Evolutionary conservation across 2,329 filamentous ascomycete species (phyloP).

Genomic region (Colletotrichum higginsianum): DNA sequence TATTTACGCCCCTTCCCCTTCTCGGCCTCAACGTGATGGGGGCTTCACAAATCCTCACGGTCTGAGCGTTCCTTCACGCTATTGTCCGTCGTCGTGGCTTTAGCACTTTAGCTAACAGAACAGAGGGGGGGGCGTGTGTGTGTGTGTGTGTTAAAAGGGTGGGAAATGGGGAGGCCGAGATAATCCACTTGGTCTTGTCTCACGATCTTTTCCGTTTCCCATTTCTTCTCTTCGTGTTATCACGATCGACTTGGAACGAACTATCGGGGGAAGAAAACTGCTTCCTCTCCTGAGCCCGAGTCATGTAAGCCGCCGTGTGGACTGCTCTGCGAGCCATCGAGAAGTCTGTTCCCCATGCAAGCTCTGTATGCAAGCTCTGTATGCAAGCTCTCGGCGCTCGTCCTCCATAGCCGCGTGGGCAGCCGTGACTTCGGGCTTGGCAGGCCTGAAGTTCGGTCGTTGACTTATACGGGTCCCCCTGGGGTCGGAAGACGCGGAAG

Average conservation of each 20-base stretch:
- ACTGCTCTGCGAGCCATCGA: neutral
- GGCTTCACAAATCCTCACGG: slow-evolving; percentile 38
- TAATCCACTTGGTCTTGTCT: slow-evolving; percentile 32
- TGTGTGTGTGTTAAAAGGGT: neutral
- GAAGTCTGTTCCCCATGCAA: neutral
- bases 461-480: neutral
- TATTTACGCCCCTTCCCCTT: neutral
- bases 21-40: neutral
- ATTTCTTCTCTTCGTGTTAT: neutral
- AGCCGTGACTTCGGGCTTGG: slow-evolving; percentile 26
- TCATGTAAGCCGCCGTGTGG: neutral
- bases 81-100: neutral
- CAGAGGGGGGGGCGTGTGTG: neutral
- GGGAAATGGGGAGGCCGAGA: neutral
- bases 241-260: neutral
- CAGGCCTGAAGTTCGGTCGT: slow-evolving; percentile 36
- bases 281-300: neutral
- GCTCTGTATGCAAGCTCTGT: neutral
- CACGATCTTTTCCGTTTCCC: slow-evolving; percentile 18
- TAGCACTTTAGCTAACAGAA: neutral
- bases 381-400: slow-evolving; percentile 3
- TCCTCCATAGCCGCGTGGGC: slow-evolving; percentile 6
- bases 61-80: slow-evolving; percentile 26
- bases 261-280: neutral
- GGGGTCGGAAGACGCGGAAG: slow-evolving; percentile 1